phyloP scores from a whole-genome alignment of 192 early-diverging fungal species.

The Coemansia sp. region DNA sequence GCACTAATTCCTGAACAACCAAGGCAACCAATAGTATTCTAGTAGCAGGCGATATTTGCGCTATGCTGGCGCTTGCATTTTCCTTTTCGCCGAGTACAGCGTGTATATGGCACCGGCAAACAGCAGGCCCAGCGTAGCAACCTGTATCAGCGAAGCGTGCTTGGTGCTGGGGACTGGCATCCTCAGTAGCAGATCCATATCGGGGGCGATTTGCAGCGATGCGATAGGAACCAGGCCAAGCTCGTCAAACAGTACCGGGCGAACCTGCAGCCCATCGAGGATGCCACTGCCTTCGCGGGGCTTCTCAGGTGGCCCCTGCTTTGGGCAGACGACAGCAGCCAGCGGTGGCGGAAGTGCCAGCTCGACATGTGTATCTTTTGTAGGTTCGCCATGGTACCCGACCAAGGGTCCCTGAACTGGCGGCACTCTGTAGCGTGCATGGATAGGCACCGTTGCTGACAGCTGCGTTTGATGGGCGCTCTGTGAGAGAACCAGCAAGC shows the following conservation, averaged over 20 bases:
- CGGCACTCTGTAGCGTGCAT: constrained; percentile 37
- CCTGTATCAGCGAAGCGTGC: constrained; percentile 11
- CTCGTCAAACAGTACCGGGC: constrained; percentile 33
- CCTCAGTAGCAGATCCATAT: constrained; percentile 28
- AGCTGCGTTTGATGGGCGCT: not conserved
- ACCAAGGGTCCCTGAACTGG: constrained; percentile 17
- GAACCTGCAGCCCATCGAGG: constrained; percentile 12
- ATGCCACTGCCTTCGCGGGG: not conserved
- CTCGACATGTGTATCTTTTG: constrained; percentile 23
- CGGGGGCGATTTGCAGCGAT: constrained; percentile 13
- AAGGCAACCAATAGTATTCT: no score
- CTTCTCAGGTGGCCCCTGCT: not conserved
- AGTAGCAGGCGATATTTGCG: no score
- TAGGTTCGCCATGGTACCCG: constrained; percentile 31
- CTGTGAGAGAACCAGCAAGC: constrained; percentile 20
- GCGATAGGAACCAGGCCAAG: constrained; percentile 19
- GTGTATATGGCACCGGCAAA: constrained; percentile 12
- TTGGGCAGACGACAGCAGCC: constrained; percentile 21
- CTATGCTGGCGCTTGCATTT: no score
- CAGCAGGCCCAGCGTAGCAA: constrained; percentile 14
- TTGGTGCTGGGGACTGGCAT: constrained; percentile 26
- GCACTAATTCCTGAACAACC: not conserved
- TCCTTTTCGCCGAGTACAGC: not conserved
- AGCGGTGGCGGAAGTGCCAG: constrained; percentile 26
- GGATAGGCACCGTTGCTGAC: constrained; percentile 20